Percentiles rank a stretch among this genome's conserved stretches.
These are phyloP conservation scores for Boletus sp. DNA, from an alignment of 768 basidiomycete species.

Conservation along the genomic window DNA sequence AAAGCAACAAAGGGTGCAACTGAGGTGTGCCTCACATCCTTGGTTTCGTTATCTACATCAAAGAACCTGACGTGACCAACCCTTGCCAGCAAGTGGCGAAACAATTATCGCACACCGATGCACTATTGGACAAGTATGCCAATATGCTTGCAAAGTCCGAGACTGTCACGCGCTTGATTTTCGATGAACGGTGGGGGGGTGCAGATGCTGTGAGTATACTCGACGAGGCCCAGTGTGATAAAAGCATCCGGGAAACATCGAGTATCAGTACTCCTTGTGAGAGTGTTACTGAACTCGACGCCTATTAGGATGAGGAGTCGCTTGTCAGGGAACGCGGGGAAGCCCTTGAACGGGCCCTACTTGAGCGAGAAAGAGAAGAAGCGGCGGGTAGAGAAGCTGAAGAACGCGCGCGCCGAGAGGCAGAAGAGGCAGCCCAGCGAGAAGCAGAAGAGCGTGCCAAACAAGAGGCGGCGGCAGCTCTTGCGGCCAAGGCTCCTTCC, in stretches of 20 bases:
- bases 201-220: constrained; percentile 57
- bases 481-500: constrained; percentile 18
- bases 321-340: constrained; percentile 44
- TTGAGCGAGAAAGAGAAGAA: constrained; percentile 37
- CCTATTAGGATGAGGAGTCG: constrained; percentile 53
- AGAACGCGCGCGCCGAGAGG: constrained; percentile 30
- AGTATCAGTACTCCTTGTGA: not conserved
- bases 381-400: constrained; percentile 41
- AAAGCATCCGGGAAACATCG: not conserved
- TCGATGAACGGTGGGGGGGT: constrained; percentile 76
- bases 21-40: constrained; percentile 44
- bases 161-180: constrained; percentile 60
- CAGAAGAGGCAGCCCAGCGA: constrained; percentile 34
- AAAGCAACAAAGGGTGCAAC: constrained; percentile 62
- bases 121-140: constrained; percentile 72
- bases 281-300: not conserved
- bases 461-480: constrained; percentile 45
- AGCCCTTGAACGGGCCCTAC: constrained; percentile 23
- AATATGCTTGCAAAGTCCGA: constrained; percentile 67
- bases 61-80: not conserved
- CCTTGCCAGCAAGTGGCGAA: constrained; percentile 53
- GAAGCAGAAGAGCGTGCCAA: constrained; percentile 50
- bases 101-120: constrained; percentile 70
- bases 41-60: not conserved
- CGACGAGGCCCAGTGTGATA: not conserved